Base-by-base conservation (phyloP, 352 stramenopile genomes). In the Globisporangium polare region DNA sequence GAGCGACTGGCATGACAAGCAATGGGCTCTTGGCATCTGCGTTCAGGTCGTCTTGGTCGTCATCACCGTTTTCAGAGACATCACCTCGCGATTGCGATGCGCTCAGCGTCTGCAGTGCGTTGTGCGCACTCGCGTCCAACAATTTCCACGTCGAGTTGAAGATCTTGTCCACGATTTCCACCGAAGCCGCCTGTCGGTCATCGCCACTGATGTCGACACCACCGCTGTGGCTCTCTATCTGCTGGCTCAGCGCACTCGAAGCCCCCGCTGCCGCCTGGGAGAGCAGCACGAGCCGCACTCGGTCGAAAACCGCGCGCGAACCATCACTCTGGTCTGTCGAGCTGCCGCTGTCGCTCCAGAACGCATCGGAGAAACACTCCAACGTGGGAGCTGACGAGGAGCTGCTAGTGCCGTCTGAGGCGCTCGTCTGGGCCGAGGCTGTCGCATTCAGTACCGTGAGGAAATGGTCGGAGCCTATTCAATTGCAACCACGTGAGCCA, bases 401-500 rank as follows among this genome's bases (percentile, higher is more conserved):
- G 6, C 27, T 45, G 20, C 41, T 60, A 3, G 10, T 53, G 41
- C 37, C 18, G 13, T 13, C 17, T n/a, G n/a, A n/a, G 12, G 8
- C 24, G 42, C n/a, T 54, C 29, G 29, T 26, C 20, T 20, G 27
- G n/a, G 24, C 12, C 13, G 35, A 26, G 13, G 2, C 1, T 45
- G 33, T 59, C n/a, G 20, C 27, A 5, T 58, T 64, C 13, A 64
- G 3, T 0, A 29, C 37, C 6, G 8, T 13, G 33, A 64, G 33
- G 20, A 64, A 58, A 18, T 27, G 31, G 20, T 33, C 20, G 1
- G 58, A 65, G 58, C 56, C 56, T 62, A 45, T 8, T 2, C n/a
- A 46, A 35, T 46, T 46, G 39, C 42, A 18, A n/a, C n/a, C 26
- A 43, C n/a, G 33, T 22, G 13, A 56, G 57, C 27, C 39, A 22